Conservation (phyloP, 2,329 filamentous ascomycete species). For the Beauveria brongniartii region DNA sequence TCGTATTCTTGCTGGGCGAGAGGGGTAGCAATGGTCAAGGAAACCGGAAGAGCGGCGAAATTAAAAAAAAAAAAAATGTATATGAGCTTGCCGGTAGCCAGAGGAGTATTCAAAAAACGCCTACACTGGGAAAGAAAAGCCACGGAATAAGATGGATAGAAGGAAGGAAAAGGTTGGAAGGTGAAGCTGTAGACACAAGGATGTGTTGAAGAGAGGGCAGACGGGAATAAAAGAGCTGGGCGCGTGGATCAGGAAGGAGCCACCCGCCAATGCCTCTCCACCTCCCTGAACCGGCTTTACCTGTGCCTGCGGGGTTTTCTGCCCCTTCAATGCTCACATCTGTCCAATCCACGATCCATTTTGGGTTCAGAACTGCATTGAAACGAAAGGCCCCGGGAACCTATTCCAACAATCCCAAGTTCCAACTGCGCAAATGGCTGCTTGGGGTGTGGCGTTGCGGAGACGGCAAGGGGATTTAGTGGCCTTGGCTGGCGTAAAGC, state of each 20-base stretch:
- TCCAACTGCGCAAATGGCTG: background rate
- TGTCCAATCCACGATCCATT: background rate
- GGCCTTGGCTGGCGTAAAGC: slow-evolving; percentile 3
- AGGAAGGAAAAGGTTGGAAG: background rate
- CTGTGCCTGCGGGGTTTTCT: background rate
- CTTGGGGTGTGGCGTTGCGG: slow-evolving; percentile 7
- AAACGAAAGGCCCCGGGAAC: background rate
- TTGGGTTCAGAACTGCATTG: background rate
- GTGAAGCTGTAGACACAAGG: background rate
- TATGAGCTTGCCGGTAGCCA: background rate
- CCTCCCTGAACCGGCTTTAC: background rate
- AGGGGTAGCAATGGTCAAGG: too few relatives aligned
- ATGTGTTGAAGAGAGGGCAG: background rate
- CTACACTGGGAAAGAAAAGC: background rate
- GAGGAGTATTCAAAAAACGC: background rate
- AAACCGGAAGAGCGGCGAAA: too few relatives aligned
- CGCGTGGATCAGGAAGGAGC: background rate
- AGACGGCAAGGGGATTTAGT: background rate
- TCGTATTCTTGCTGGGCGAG: too few relatives aligned
- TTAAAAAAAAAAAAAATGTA: background rate
- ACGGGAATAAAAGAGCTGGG: slow-evolving; percentile 6
- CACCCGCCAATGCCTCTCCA: background rate
- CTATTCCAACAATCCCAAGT: background rate
- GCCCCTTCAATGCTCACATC: background rate
- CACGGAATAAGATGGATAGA: background rate